A percentile compares a stretch with the other conserved stretches of the same genome.
phyloP scores from a whole-genome alignment of 768 basidiomycete species.

The Filobasidium wieringae region DNA sequence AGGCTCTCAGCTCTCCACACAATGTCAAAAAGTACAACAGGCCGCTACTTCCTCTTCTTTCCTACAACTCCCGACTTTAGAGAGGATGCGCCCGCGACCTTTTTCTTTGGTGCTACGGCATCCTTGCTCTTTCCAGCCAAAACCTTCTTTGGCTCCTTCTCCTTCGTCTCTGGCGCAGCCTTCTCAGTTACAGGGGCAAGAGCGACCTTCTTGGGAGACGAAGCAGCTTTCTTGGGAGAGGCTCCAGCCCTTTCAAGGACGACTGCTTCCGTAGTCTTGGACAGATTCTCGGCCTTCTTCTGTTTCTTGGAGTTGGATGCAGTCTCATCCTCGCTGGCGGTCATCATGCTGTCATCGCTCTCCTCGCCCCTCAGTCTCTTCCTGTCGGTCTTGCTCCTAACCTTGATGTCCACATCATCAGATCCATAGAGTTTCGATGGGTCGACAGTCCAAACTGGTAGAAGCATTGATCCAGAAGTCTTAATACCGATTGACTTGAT shows the following conservation, averaged over 20 bases:
- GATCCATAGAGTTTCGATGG: slow-evolving; percentile 46
- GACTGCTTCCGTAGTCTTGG: slow-evolving; percentile 36
- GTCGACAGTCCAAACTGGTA: slow-evolving; percentile 83
- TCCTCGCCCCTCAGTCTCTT: slow-evolving; percentile 11
- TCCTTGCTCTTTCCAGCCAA: slow-evolving; percentile 12
- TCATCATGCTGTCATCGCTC: slow-evolving; percentile 16
- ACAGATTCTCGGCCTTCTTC: slow-evolving; percentile 19
- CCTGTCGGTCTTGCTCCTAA: slow-evolving; percentile 14
- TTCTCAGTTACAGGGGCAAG: background rate
- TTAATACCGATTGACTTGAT: slow-evolving; percentile 81
- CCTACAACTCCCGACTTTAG: slow-evolving; percentile 20
- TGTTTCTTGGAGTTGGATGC: slow-evolving; percentile 16
- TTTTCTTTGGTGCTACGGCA: slow-evolving; percentile 10
- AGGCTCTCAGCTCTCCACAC: no score
- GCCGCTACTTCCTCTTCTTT: slow-evolving; percentile 16
- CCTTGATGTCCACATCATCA: slow-evolving; percentile 25
- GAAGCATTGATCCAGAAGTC: slow-evolving; percentile 63
- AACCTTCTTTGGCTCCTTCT: slow-evolving; percentile 6
- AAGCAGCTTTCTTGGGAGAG: slow-evolving; percentile 15
- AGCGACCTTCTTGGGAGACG: slow-evolving; percentile 5
- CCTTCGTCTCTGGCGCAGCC: slow-evolving; percentile 6
- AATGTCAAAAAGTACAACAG: background rate
- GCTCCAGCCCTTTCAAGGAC: slow-evolving; percentile 12
- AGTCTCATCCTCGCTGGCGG: slow-evolving; percentile 20
- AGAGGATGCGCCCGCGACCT: slow-evolving; percentile 9